Percentiles rank a stretch among this genome's conserved stretches.
Evolutionary conservation across 2,329 filamentous ascomycete species (phyloP).

Genomic region (Aspergillus costaricaensis): DNA sequence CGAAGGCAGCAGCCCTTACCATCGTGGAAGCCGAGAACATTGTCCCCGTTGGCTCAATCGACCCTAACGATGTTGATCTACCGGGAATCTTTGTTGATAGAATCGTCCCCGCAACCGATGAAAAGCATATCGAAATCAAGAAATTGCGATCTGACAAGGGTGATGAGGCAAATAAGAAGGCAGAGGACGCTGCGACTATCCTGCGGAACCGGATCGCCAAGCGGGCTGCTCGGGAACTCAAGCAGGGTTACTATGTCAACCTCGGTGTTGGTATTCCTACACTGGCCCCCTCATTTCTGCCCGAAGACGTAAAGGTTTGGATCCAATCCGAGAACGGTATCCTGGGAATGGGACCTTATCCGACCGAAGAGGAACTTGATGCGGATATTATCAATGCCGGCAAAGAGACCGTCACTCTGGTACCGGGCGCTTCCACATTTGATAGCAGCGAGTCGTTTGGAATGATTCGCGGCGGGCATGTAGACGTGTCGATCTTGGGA

Average conservation of each 20-base stretch:
- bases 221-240: constrained; percentile 77
- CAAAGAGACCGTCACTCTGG: constrained; percentile 81
- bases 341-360: constrained; percentile 74
- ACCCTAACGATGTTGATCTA: constrained; percentile 73
- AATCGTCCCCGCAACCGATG: constrained; percentile 71
- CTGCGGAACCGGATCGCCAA: constrained; percentile 66
- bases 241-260: constrained; percentile 53
- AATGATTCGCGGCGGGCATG: constrained; percentile 83
- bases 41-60: constrained; percentile 71
- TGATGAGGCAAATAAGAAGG: constrained; percentile 40
- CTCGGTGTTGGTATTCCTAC: constrained; percentile 67
- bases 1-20: constrained; percentile 73
- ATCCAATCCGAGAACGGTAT: constrained; percentile 87
- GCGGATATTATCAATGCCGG: constrained; percentile 82
- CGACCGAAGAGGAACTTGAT: constrained; percentile 70
- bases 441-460: constrained; percentile 79
- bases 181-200: constrained; percentile 34
- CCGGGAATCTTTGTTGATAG: constrained; percentile 82
- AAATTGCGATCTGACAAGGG: constrained; percentile 54
- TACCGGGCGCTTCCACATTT: constrained; percentile 75
- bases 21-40: constrained; percentile 87
- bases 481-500: constrained; percentile 81
- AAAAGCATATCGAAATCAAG: constrained; percentile 71
- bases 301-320: constrained; percentile 70
- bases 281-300: constrained; percentile 75